A percentile compares a stretch with the other conserved stretches of the same genome.
Conservation (phyloP, 2,329 filamentous ascomycete species). For the Apiospora aurea region DNA sequence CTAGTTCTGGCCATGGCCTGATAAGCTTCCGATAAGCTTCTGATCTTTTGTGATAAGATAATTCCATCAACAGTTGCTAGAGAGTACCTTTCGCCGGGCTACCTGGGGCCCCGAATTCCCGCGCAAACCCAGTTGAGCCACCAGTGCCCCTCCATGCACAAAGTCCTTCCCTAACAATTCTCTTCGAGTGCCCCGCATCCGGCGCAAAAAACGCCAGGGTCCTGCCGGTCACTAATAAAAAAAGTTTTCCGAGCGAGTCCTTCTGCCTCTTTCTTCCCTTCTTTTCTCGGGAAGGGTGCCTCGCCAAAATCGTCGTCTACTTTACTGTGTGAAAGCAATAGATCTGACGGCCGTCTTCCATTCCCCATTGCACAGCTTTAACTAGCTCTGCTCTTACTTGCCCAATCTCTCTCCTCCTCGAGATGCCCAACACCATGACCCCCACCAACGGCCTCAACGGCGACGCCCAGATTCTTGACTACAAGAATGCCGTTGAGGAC, state of each 20-base stretch:
- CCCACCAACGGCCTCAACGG: slow-evolving; percentile 74
- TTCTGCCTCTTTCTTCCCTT: slow-evolving; percentile 44
- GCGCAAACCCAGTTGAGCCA: background rate
- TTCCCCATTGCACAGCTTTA: slow-evolving; percentile 48
- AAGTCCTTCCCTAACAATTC: slow-evolving; percentile 9
- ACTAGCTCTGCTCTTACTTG: slow-evolving; percentile 42
- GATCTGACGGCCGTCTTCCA: slow-evolving; percentile 47
- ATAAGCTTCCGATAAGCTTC: slow-evolving; percentile 13
- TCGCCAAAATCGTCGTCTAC: slow-evolving; percentile 45
- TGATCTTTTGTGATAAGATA: background rate
- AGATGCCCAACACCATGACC: slow-evolving; percentile 35
- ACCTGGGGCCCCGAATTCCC: background rate
- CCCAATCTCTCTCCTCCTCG: slow-evolving; percentile 35
- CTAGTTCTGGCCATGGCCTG: background rate
- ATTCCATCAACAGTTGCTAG: background rate
- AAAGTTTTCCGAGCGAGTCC: slow-evolving; percentile 2
- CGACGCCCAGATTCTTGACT: slow-evolving; percentile 71
- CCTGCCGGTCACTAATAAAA: slow-evolving; percentile 8
- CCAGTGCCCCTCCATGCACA: slow-evolving; percentile 7
- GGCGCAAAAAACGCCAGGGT: slow-evolving; percentile 16
- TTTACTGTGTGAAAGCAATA: slow-evolving; percentile 37
- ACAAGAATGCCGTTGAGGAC: slow-evolving; percentile 77
- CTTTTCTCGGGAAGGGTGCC: slow-evolving; percentile 61
- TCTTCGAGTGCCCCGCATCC: background rate
- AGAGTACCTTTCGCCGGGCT: background rate